phyloP scores from a whole-genome alignment of 164 flowering plant species.

The Piper longum region DNA sequence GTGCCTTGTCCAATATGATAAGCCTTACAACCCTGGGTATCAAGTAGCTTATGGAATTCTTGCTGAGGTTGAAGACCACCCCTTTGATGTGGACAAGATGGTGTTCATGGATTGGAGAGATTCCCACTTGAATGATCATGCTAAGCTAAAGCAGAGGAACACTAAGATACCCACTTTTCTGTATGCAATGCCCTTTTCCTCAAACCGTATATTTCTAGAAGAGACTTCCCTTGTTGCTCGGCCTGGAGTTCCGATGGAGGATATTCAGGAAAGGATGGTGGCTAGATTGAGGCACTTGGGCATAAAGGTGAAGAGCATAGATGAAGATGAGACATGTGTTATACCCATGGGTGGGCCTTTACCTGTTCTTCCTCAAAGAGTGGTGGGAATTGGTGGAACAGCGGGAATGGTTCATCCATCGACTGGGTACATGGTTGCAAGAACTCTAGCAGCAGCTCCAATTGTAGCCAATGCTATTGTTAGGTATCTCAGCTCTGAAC shows the following conservation, averaged over 20 bases:
- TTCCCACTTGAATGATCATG: constrained; percentile 42
- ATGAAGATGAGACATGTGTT: constrained; percentile 82
- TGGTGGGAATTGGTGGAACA: constrained; percentile 87
- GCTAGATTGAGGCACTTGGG: constrained; percentile 74
- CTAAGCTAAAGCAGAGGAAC: constrained; percentile 46
- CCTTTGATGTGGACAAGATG: constrained; percentile 87
- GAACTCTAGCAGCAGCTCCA: constrained; percentile 87
- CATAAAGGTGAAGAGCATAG: constrained; percentile 70
- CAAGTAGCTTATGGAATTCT: constrained; percentile 91
- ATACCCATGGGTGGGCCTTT: constrained; percentile 97
- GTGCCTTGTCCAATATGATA: constrained; percentile 80
- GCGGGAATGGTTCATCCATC: constrained; percentile 99
- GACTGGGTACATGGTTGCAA: constrained; percentile 93
- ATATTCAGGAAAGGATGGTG: constrained; percentile 83
- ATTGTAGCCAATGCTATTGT: constrained; percentile 67
- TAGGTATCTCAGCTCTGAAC: constrained; percentile 35
- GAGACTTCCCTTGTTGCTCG: constrained; percentile 92
- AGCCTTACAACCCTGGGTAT: constrained; percentile 87
- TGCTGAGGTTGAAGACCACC: constrained; percentile 88
- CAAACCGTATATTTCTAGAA: constrained; percentile 67
- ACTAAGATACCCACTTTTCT: constrained; percentile 68
- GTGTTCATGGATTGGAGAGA: constrained; percentile 97
- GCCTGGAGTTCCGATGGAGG: constrained; percentile 64
- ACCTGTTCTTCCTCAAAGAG: constrained; percentile 86
- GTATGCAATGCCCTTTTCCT: constrained; percentile 95